These are phyloP conservation scores for Marasmius sp. DNA, from an alignment of 1,284 basidiomycete species.

Conservation along the genomic window DNA sequence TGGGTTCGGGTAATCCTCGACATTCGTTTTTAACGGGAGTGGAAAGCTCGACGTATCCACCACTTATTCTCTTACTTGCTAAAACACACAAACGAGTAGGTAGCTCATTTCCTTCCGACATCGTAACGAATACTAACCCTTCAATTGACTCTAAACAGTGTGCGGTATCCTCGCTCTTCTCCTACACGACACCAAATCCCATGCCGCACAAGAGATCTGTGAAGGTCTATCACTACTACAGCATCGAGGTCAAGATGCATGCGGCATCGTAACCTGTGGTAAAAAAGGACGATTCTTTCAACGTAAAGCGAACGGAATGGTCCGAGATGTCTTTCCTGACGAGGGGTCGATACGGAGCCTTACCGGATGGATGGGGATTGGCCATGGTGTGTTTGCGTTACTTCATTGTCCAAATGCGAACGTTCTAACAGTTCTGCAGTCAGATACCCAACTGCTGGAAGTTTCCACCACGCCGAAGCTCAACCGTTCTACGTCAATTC, in stretches of 20 bases:
- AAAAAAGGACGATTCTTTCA: conserved; percentile 97
- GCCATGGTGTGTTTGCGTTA: conserved; percentile 84
- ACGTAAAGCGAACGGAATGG: conserved; percentile 99
- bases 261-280: conserved; percentile 97
- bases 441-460: conserved; percentile 97
- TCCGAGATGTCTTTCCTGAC: conserved; percentile 92
- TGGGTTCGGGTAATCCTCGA: too few relatives aligned
- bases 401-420: conserved; percentile 1
- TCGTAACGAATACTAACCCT: too few relatives aligned
- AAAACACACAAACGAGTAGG: too few relatives aligned
- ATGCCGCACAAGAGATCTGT: conserved; percentile 84
- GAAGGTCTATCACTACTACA: conserved; percentile 91
- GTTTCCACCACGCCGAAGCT: conserved; percentile 94
- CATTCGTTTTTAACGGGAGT: too few relatives aligned
- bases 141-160: conserved; percentile 45
- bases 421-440: conserved; percentile 46
- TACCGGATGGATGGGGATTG: conserved; percentile 95
- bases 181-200: conserved; percentile 72
- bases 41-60: too few relatives aligned
- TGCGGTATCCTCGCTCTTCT: conserved; percentile 89
- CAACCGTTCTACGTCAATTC: conserved; percentile 99
- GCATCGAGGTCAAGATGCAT: conserved; percentile 97
- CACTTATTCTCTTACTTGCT: too few relatives aligned
- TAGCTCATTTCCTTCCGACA: too few relatives aligned
- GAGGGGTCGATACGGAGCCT: conserved; percentile 74